Evolutionary conservation across 495 filamentous ascomycete genomes (phyloP), one percentile per base, ranked within the genome.

Genomic region (Penicillium robsamsonii): DNA sequence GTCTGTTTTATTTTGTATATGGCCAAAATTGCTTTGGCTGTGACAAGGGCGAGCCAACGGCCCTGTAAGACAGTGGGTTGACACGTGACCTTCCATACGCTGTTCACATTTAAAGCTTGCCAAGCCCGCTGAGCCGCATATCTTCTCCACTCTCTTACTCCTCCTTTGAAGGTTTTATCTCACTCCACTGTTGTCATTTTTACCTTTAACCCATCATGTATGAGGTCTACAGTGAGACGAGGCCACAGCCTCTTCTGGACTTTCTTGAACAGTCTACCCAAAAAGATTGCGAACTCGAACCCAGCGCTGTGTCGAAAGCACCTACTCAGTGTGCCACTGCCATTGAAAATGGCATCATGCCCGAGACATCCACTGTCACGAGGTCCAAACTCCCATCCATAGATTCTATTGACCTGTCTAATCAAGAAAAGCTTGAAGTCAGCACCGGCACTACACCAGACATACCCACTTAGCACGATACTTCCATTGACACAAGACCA

Each of bases 91-190:
- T n/a, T n/a, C n/a, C n/a, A n/a, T n/a, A n/a, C n/a, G n/a, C n/a
- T n/a, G n/a, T n/a, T n/a, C n/a, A n/a, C 4, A 35, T n/a, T 44
- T 46, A 46, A 29, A 25, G 25, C 29, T 29, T 46, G 25, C 43
- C 43, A 29, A 46, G 43, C 11, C 43, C 24, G 43, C 5, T 25
- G 43, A 46, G 43, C 43, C 43, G 43, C 43, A 29, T 25, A 43
- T 29, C 43, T 46, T 25, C 43, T 46, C 43, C 43, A 46, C 43
- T 29, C 22, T 29, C n/a, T 2, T 25, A 5, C 25, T 29, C 43
- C n/a, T n/a, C n/a, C n/a, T n/a, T n/a, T n/a, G n/a, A n/a, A n/a
- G n/a, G n/a, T 29, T 29, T 12, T 9, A 29, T 25, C n/a, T 46
- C 24, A n/a, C 12, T 29, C 25, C 5, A 29, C 25, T 29, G 15